Evolutionary conservation across 352 stramenopile genomes (phyloP).

Genomic region (Globisporangium paddicum): DNA sequence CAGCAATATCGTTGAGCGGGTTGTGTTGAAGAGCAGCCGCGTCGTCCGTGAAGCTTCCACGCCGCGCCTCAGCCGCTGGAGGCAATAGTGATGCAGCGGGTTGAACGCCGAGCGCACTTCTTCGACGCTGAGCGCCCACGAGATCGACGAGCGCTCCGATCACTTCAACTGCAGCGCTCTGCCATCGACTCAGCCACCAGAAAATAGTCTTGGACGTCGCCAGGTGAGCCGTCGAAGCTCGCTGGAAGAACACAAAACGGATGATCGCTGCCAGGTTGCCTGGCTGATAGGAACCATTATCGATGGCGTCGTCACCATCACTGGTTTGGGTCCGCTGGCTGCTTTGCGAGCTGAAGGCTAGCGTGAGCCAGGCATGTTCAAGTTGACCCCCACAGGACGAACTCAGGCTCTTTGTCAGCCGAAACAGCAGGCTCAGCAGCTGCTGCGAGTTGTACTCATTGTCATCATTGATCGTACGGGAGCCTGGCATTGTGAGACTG

Average conservation of each 20-base stretch:
- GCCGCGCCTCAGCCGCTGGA: not conserved
- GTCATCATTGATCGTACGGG: not conserved
- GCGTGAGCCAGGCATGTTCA: slow-evolving; percentile 63
- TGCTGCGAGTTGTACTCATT: slow-evolving; percentile 13
- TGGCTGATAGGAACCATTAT: not conserved
- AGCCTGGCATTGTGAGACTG: slow-evolving; percentile 1
- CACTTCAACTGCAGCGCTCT: slow-evolving; percentile 42
- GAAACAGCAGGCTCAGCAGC: slow-evolving; percentile 48
- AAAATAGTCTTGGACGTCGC: slow-evolving; percentile 47
- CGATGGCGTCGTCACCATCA: slow-evolving; percentile 1
- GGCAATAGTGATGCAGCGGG: not conserved
- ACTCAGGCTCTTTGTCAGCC: slow-evolving; percentile 35
- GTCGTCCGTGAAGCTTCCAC: not conserved
- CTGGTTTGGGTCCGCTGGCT: slow-evolving; percentile 3
- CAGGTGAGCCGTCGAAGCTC: slow-evolving; percentile 23
- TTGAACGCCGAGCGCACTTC: not conserved
- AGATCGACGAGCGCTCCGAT: slow-evolving; percentile 19
- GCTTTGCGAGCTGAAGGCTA: slow-evolving; percentile 33
- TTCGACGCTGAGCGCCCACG: not conserved
- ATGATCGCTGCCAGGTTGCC: slow-evolving; percentile 22
- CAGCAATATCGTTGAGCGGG: slow-evolving; percentile 26
- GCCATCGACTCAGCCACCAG: slow-evolving; percentile 68
- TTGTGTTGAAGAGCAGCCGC: not conserved
- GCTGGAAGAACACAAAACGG: slow-evolving; percentile 49
- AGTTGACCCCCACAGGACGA: slow-evolving; percentile 40